Evolutionary conservation across 2,329 filamentous ascomycete species (phyloP).

Genomic region (Dactylonectria estremocensis): DNA sequence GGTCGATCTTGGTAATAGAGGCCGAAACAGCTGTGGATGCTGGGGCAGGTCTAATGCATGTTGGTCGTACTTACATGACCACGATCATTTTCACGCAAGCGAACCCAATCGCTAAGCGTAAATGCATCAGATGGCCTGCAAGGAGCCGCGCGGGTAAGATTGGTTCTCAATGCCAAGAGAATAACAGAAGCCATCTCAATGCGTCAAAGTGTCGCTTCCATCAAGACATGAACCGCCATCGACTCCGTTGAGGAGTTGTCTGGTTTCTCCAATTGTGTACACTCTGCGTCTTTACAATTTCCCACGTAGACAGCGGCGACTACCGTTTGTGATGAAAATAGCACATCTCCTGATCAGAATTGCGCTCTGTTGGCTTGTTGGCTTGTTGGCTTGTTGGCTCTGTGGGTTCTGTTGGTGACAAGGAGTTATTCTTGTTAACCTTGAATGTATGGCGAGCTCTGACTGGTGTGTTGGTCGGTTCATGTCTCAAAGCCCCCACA

Average conservation of each 20-base stretch:
- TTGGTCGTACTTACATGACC: not conserved
- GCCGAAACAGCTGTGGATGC: not conserved
- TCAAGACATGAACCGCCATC: not conserved
- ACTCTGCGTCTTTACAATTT: no score
- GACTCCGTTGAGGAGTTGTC: not conserved
- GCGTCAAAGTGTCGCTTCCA: no score
- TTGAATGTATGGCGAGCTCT: not conserved
- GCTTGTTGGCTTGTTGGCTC: no score
- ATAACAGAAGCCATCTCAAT: not conserved
- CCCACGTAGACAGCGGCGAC: not conserved
- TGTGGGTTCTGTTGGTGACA: not conserved
- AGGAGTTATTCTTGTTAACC: not conserved
- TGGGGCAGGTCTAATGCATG: not conserved
- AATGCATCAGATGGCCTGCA: not conserved
- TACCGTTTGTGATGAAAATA: no score
- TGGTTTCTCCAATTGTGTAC: not conserved
- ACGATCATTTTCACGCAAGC: not conserved
- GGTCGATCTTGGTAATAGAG: not conserved
- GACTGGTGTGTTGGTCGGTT: conserved; percentile 13
- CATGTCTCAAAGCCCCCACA: conserved; percentile 3
- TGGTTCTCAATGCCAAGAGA: not conserved
- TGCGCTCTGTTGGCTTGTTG: not conserved
- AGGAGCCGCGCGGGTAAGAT: not conserved
- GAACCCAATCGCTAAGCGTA: not conserved
- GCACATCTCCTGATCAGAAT: no score